Base-by-base conservation (phyloP, 2,329 filamentous ascomycete genomes). In the Cladorrhinum sp. region DNA sequence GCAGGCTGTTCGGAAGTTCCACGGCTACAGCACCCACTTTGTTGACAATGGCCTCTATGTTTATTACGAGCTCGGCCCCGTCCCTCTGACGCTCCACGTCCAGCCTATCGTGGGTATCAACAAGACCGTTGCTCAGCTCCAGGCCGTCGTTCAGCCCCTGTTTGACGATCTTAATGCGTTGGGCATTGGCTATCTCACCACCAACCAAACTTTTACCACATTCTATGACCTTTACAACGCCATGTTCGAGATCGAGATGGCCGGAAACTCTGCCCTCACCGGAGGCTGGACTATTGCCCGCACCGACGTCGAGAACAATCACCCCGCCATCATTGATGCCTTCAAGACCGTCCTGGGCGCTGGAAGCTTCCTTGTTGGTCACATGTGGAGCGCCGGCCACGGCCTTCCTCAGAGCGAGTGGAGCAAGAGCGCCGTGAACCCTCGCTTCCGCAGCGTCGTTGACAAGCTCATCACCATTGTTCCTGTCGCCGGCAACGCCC, bases 1-100 rank as follows among this genome's bases (percentile, higher is more conserved):
- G 73, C 69, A 79, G 16, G 78, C 79, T 0, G 73, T 84, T 5
- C 71, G 72, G 9, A 73, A 74, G 12, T 85, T 81, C 70, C 80
- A 83, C 67, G 72, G 73, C 52, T 74, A 75, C 60, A 66, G 74
- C 46, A 75, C 74, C 57, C 66, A 72, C 61, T 73, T 77, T 42
- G 77, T 81, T 52, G 73, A 75, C 23, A 69, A 73, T 21, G 73
- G 78, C 1, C 73, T 81, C 10, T 75, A 76, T 49, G 70, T 78
- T 20, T 79, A 78, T 62, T 80, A 79, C 63, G 77, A 77, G 51
- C 68, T 79, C 1, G 71, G 73, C 23, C 69, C 71, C 8, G 72
- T 74, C 6, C 74, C 77, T 46, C 70, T 75, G 51, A 76, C 70
- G 33, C 70, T 80, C 16, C 71, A 73, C 58, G 73, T 77, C n/a